Base-by-base conservation (phyloP, 2,329 filamentous ascomycete species). In the Fusarium sp. region DNA sequence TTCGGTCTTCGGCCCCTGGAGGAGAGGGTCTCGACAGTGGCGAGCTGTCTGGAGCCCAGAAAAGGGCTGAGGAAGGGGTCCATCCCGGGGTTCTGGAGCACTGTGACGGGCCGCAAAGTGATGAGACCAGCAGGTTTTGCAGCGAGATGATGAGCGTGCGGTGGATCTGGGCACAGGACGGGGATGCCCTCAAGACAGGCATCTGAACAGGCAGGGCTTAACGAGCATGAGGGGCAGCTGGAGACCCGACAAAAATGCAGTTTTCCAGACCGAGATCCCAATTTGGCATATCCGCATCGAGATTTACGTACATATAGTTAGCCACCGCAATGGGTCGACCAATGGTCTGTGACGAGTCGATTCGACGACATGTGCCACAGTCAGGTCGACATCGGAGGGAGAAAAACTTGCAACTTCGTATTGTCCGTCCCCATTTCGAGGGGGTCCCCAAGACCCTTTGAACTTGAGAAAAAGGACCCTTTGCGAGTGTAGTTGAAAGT, bases 251-350 rank as follows among this genome's bases (percentile, higher is more conserved):
- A 31, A 72, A 55, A 55, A 71, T 76, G 73, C 60, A 69, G 20
- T 64, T 77, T 36, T 66, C 69, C 72, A 75, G 73, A 77, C 73
- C 69, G 73, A 76, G 69, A 66, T 53, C 67, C 66, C 59, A 66
- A 73, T 72, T 62, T 17, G 60, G 72, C 33, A 64, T 62, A 51
- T 66, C 46, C 27, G 46, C 49, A 64, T 66, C 51, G 57, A 61
- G 16, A 68, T 71, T 73, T 71, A 60, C 63, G 66, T 64, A 73
- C 46, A 22, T 55, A 53, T 38, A 36, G 58, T 66, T 75, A 49
- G 64, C 56, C 42, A 67, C 61, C 20, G 29, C 16, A 46, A 53
- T 36, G 11, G 46, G 7, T 62, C 24, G 61, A 57, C 72, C 69
- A 67, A 75, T 72, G 22, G 44, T 27, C 35, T 67, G 53, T 22